phyloP scores from a whole-genome alignment of 192 early-diverging fungal genomes.

The Lunasporangiospora selenospora region DNA sequence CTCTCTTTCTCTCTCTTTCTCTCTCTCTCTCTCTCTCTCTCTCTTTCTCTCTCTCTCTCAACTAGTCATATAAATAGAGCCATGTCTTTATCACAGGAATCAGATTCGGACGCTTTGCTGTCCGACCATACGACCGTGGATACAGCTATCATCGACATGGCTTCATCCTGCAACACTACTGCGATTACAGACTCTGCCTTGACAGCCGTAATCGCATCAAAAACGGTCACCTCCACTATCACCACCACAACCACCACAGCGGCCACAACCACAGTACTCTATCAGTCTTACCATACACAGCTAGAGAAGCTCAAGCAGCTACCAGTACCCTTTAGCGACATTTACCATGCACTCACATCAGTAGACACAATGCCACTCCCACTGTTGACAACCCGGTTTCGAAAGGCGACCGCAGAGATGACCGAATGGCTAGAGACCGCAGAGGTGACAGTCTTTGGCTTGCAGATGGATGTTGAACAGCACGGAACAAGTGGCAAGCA shows the following conservation, averaged over 20 bases:
- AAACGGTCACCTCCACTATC: background rate
- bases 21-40: too few species aligned
- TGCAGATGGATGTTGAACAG: slow-evolving; percentile 55
- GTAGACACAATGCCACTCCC: slow-evolving; percentile 22
- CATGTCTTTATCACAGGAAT: too few species aligned
- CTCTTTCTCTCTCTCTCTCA: too few species aligned
- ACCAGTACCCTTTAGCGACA: slow-evolving; percentile 44
- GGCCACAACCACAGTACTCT: background rate
- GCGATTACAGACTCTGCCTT: too few species aligned
- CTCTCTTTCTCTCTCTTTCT: too few species aligned
- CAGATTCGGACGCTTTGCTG: too few species aligned
- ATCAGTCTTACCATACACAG: slow-evolving; percentile 23
- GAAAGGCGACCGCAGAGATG: slow-evolving; percentile 23
- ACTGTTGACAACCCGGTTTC: slow-evolving; percentile 16
- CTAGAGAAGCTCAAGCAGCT: slow-evolving; percentile 40
- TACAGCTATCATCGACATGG: too few species aligned
- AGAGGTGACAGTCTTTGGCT: slow-evolving; percentile 52
- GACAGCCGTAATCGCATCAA: background rate
- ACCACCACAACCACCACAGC: background rate
- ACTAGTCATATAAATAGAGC: too few species aligned
- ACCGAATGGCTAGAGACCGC: slow-evolving; percentile 58
- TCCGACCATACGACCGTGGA: too few species aligned
- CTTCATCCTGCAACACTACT: too few species aligned
- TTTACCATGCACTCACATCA: slow-evolving; percentile 47
- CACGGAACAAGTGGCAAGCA: slow-evolving; percentile 32